Conservation (phyloP, 208 protist genomes). For the Leishmania gerbilli region DNA sequence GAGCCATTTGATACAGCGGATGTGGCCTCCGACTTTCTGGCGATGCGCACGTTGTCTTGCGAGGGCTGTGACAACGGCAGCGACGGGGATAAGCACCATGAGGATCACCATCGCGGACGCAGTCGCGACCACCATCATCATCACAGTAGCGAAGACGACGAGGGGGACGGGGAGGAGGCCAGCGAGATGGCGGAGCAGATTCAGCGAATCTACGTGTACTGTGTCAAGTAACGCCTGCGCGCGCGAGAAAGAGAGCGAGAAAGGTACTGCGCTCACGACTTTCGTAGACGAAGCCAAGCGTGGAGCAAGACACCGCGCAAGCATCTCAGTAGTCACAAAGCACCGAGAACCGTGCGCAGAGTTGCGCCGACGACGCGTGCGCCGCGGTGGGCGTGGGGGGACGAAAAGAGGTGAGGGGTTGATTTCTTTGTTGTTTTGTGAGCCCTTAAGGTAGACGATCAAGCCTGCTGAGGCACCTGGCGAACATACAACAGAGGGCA, state of each 20-base stretch:
- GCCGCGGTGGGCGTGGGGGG: too few species aligned
- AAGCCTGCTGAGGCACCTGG: background rate
- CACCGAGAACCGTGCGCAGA: too few species aligned
- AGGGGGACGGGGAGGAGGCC: conserved; percentile 8
- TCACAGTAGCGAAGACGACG: conserved; percentile 7
- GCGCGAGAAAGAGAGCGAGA: background rate
- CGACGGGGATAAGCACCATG: background rate
- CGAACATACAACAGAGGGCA: background rate
- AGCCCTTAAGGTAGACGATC: background rate
- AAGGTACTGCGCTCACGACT: background rate
- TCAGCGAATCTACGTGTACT: conserved; percentile 55
- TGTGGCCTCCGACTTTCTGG: conserved; percentile 32
- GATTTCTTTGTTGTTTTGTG: too few species aligned
- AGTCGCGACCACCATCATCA: background rate
- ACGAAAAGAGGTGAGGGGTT: background rate
- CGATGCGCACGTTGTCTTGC: conserved; percentile 11
- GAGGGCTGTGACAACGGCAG: background rate
- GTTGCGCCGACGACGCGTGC: too few species aligned
- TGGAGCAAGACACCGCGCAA: background rate
- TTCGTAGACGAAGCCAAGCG: too few species aligned
- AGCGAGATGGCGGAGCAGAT: conserved; percentile 46
- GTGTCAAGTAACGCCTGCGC: conserved; percentile 31
- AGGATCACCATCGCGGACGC: background rate
- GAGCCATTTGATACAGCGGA: conserved; percentile 23
- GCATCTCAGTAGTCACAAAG: background rate